Percentiles rank a stretch among this genome's conserved stretches.
These are phyloP conservation scores for Onygena corvina DNA, from an alignment of 2,329 filamentous ascomycete genomes.

Conservation along the genomic window DNA sequence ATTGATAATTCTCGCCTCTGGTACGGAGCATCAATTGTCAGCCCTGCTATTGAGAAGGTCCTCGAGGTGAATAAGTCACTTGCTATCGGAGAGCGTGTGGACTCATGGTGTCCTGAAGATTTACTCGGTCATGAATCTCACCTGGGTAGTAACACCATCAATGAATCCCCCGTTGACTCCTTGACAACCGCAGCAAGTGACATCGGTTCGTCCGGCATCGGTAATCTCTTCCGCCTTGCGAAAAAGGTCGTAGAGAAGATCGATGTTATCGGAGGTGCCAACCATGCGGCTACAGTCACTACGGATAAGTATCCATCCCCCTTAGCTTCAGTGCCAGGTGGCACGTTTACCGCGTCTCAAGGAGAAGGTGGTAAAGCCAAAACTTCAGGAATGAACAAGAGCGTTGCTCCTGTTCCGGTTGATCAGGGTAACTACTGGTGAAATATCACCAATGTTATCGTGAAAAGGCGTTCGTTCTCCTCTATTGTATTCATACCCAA, in stretches of 20 bases:
- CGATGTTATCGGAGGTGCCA: conserved; percentile 28
- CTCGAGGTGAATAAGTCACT: conserved; percentile 25
- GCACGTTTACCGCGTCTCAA: background rate
- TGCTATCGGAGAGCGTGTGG: conserved; percentile 26
- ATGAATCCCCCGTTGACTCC: background rate
- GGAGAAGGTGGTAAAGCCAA: background rate
- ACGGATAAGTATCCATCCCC: background rate
- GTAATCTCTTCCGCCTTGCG: conserved; percentile 23
- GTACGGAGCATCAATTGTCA: conserved; percentile 31
- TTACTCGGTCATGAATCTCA: conserved; percentile 22
- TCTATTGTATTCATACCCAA: too few relatives aligned
- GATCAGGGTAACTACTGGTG: background rate
- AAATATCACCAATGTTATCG: background rate
- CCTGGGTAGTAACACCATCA: conserved; percentile 8
- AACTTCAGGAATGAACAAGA: background rate
- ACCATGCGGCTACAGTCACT: conserved; percentile 14
- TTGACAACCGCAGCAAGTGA: conserved; percentile 2
- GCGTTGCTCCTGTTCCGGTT: background rate
- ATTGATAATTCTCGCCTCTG: conserved; percentile 25
- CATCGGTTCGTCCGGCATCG: conserved; percentile 21
- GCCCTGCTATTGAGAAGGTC: conserved; percentile 25
- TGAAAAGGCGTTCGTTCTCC: too few relatives aligned
- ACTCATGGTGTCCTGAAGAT: conserved; percentile 23
- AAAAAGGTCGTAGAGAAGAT: conserved; percentile 28
- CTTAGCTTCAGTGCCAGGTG: background rate